Base-by-base conservation (phyloP, 1,284 basidiomycete species). In the Heterobasidion irregulare region DNA sequence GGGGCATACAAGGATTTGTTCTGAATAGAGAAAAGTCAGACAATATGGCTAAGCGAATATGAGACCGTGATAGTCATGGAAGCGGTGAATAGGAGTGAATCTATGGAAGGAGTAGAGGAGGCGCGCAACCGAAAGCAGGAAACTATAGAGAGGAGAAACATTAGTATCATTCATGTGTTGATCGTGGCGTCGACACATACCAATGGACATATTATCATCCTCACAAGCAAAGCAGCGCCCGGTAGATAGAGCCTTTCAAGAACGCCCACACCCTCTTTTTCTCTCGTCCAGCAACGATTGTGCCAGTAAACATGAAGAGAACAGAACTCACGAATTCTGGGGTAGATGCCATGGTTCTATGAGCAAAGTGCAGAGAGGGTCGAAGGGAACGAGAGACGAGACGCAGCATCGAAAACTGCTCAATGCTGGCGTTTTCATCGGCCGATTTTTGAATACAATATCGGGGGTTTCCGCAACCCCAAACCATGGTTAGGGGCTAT, bases 1-100 rank as follows among this genome's bases (percentile, higher is more conserved):
- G 94, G 81, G 59, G 83, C 75, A 77, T 98, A 98, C 63, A 99
- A 82, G 58, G 82, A 77, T 73, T 89, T 90, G 86, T 98, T 98
- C 93, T 97, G 64, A 8, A 8, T 50, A 41, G 52, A 38, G 45
- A 41, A 6, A n/a, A 3, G 6, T 41, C 38, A 41, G 38, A 10
- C 12, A 41, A 41, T 41, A 8, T 41, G n/a, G 38, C 8, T 7
- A 26, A 26, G 26, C 26, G 26, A 6, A 26, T 26, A 26, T 26
- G 6, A 26, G 26, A 26, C 26, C 26, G 26, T 26, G 4, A 26
- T 26, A 26, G 26, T 26, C 26, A 26, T 26, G 26, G 26, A 26
- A 26, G 26, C 26, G 26, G 26, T 26, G 26, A 26, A 26, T 26
- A 26, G 26, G 26, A 26, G 26, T 5, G 2, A 26, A 26, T 26